Evolutionary conservation across 495 filamentous ascomycete species (phyloP).

Genomic region (Trichocladium uniseriatum): DNA sequence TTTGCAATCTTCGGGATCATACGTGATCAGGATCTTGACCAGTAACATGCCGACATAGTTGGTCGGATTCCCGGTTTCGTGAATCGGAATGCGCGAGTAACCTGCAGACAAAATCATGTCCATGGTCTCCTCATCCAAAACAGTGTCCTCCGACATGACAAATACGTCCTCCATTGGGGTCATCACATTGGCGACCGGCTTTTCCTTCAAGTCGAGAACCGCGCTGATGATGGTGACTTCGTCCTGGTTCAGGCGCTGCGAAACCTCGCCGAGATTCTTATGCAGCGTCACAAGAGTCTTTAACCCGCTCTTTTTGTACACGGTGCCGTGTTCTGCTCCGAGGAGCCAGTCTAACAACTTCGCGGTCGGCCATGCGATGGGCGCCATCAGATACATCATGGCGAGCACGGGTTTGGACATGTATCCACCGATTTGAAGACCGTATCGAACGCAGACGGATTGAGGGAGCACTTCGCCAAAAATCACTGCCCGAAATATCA

Average conservation of each 20-base stretch:
- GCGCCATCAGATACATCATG: slow-evolving; percentile 86
- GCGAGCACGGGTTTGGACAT: slow-evolving; percentile 81
- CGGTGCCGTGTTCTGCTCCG: slow-evolving; percentile 85
- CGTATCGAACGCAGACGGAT: slow-evolving; percentile 92
- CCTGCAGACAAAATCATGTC: slow-evolving; percentile 83
- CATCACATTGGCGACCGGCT: slow-evolving; percentile 91
- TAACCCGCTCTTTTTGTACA: slow-evolving; percentile 91
- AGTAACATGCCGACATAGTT: slow-evolving; percentile 97
- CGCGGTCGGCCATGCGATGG: slow-evolving; percentile 80
- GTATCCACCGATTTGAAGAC: slow-evolving; percentile 89
- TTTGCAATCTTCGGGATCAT: slow-evolving; percentile 87
- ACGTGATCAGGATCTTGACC: slow-evolving; percentile 97
- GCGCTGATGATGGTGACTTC: slow-evolving; percentile 98
- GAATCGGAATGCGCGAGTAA: slow-evolving; percentile 91
- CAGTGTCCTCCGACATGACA: slow-evolving; percentile 82
- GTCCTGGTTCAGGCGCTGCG: slow-evolving; percentile 87
- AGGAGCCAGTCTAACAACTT: slow-evolving; percentile 82
- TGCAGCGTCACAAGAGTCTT: slow-evolving; percentile 77
- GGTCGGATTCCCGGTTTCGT: slow-evolving; percentile 67
- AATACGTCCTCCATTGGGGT: slow-evolving; percentile 97
- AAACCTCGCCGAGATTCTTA: slow-evolving; percentile 75
- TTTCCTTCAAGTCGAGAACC: slow-evolving; percentile 92
- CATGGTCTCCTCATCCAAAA: slow-evolving; percentile 88
- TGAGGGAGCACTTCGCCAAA: slow-evolving; percentile 96
- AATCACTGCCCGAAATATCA: slow-evolving; percentile 54